These are phyloP conservation scores for Blastocystis sp. DNA, from an alignment of 352 stramenopile genomes.

Conservation along the genomic window DNA sequence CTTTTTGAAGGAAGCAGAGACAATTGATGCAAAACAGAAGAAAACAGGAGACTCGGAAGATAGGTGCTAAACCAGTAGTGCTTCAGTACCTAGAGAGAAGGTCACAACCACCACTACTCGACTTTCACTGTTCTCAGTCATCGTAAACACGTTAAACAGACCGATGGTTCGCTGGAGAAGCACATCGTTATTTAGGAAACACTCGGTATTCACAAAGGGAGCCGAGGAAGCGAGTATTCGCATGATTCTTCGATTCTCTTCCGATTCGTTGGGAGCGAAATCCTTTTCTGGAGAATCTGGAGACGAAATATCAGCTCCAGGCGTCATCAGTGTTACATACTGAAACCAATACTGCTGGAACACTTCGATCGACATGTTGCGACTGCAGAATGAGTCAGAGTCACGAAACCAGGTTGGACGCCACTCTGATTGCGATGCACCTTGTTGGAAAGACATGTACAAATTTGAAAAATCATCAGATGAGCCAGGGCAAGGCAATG, in stretches of 20 bases:
- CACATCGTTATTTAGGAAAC: not conserved
- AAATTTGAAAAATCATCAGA: not conserved
- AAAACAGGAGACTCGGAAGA: not conserved
- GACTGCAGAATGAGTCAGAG: not conserved
- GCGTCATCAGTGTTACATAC: not conserved
- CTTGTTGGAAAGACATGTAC: not conserved
- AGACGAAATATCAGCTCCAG: not conserved
- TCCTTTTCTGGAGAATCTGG: not conserved
- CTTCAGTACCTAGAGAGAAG: not conserved
- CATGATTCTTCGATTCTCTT: not conserved
- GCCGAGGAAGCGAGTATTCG: not conserved
- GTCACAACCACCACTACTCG: not conserved
- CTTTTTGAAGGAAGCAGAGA: not conserved
- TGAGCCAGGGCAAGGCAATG: not conserved
- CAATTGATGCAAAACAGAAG: not conserved
- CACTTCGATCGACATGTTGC: not conserved
- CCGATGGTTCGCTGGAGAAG: not conserved
- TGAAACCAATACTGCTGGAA: not conserved
- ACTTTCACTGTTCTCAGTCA: slow-evolving; percentile 33
- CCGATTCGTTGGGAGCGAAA: not conserved
- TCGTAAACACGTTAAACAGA: not conserved
- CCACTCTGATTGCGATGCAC: not conserved
- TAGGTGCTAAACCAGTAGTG: slow-evolving; percentile 8
- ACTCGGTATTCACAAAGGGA: not conserved
- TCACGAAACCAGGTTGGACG: not conserved